phyloP scores from a whole-genome alignment of 306 rosid genomes.

The Quercus engelmannii region DNA sequence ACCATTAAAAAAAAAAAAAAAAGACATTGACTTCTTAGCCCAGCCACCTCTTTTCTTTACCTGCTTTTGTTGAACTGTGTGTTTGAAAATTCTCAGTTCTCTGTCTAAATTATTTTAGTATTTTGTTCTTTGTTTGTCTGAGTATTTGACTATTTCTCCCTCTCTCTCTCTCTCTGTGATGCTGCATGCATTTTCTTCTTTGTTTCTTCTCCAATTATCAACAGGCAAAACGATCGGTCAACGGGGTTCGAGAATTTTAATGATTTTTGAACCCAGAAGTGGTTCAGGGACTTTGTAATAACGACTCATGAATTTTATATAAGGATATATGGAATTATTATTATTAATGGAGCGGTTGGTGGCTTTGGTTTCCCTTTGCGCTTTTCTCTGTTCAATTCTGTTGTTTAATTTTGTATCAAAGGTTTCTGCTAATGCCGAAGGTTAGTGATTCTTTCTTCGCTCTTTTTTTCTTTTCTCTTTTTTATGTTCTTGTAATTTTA shows the following conservation, averaged over 20 bases:
- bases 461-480: neutral
- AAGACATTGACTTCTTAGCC: neutral
- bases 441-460: conserved; percentile 23
- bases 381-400: conserved; percentile 47
- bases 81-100: neutral
- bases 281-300: neutral
- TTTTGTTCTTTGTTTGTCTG: neutral
- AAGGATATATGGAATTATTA: neutral
- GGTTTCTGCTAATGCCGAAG: conserved; percentile 66
- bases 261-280: neutral
- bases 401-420: conserved; percentile 44
- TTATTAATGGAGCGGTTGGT: conserved; percentile 31
- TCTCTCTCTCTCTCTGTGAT: neutral
- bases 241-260: neutral
- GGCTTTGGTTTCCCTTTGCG: conserved; percentile 31
- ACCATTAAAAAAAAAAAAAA: neutral
- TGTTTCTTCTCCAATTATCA: neutral
- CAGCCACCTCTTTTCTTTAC: neutral
- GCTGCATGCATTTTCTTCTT: neutral
- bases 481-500: conserved; percentile 14
- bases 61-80: neutral
- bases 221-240: neutral
- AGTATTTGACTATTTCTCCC: neutral
- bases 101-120: neutral
- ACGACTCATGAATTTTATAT: conserved; percentile 12